Percentiles rank a stretch among this genome's conserved stretches.
phyloP scores from a whole-genome alignment of 495 filamentous ascomycete species.

The Tuber borchii region DNA sequence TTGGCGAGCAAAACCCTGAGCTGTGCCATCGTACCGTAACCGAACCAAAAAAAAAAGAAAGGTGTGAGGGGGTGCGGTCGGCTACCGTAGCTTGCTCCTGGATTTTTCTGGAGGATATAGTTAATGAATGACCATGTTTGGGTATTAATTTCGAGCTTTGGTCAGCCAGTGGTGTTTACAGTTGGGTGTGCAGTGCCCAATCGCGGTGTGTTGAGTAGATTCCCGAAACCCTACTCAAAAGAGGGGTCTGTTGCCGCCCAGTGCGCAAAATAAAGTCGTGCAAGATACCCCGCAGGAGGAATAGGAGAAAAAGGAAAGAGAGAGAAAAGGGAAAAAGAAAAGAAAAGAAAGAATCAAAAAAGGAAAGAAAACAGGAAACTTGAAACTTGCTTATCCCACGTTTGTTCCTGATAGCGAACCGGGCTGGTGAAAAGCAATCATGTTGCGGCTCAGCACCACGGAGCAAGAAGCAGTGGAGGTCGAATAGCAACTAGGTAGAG shows the following conservation, averaged over 20 bases:
- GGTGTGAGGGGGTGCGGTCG: not conserved
- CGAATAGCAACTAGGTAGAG: no score
- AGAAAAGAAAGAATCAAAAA: not conserved
- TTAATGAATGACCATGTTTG: not conserved
- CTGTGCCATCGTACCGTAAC: not conserved
- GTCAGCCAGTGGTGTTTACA: not conserved
- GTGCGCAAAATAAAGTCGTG: not conserved
- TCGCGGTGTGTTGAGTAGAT: not conserved
- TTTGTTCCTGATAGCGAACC: conserved; percentile 2
- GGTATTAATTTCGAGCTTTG: not conserved
- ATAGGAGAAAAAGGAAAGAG: not conserved
- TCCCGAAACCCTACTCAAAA: not conserved
- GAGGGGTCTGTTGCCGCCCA: not conserved
- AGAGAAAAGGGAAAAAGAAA: not conserved
- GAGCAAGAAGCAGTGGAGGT: no score
- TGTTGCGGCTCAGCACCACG: not conserved
- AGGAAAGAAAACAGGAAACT: not conserved
- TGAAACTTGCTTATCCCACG: not conserved
- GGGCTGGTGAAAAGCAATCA: not conserved
- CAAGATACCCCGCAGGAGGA: not conserved
- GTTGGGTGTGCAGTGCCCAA: not conserved
- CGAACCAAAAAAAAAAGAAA: not conserved
- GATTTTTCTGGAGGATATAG: not conserved
- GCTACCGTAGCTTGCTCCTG: not conserved
- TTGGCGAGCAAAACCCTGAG: not conserved